Percentiles rank a stretch among this genome's conserved stretches.
These are phyloP conservation scores for Chenopodium formosanum DNA, from an alignment of 148 eudicot species.

Conservation along the genomic window DNA sequence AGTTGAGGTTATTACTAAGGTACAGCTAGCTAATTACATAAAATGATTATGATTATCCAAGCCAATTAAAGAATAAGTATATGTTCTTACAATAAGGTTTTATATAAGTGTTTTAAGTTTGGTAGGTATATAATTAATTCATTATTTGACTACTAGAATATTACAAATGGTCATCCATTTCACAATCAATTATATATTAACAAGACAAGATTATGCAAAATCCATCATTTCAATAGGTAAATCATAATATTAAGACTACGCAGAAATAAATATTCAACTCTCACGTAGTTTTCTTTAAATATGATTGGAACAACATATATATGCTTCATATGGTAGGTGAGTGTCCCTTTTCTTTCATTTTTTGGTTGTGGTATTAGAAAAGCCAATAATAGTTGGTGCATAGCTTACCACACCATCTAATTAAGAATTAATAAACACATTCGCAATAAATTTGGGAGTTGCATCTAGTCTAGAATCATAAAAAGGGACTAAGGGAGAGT, in stretches of 20 bases:
- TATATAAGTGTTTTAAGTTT: not conserved
- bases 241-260: not conserved
- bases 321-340: not conserved
- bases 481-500: too few relatives aligned
- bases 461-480: too few relatives aligned
- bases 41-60: not conserved
- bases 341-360: not conserved
- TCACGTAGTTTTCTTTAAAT: not conserved
- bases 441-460: too few relatives aligned
- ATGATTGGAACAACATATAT: not conserved
- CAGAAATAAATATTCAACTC: conserved; percentile 8
- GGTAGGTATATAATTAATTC: not conserved
- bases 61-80: not conserved
- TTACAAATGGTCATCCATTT: not conserved
- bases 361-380: too few relatives aligned
- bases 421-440: too few relatives aligned
- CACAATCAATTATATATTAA: not conserved
- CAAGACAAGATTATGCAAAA: not conserved
- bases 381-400: too few relatives aligned
- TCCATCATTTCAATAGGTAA: not conserved
- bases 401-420: too few relatives aligned
- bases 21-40: not conserved
- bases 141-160: not conserved
- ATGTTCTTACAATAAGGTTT: too few relatives aligned
- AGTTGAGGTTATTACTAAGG: conserved; percentile 5